These are phyloP conservation scores for Aspergillus texensis DNA, from an alignment of 2,329 filamentous ascomycete genomes.

Conservation along the genomic window DNA sequence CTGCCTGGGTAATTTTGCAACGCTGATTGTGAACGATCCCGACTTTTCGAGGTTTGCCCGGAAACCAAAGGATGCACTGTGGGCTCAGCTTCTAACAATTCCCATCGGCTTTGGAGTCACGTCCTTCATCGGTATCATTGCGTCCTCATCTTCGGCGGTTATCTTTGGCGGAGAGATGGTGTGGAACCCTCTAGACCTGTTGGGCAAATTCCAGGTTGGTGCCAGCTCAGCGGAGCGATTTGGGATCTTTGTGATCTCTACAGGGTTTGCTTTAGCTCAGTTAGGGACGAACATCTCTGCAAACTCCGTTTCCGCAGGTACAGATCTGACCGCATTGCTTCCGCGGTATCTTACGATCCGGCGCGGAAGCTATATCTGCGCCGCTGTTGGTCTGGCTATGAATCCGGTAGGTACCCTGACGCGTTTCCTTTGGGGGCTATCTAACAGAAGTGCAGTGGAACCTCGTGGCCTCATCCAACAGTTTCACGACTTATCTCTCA, in stretches of 20 bases:
- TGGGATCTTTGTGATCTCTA: conserved; percentile 73
- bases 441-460: conserved; percentile 52
- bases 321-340: conserved; percentile 77
- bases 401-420: conserved; percentile 61
- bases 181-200: conserved; percentile 72
- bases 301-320: conserved; percentile 81
- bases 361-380: conserved; percentile 84
- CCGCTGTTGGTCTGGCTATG: conserved; percentile 77
- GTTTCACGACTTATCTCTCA: conserved; percentile 88
- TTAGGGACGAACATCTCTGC: conserved; percentile 86
- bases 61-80: conserved; percentile 74
- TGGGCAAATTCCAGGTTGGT: conserved; percentile 69
- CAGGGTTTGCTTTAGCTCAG: conserved; percentile 75
- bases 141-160: conserved; percentile 66
- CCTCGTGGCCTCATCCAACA: conserved; percentile 72
- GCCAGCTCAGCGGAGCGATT: conserved; percentile 70
- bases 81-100: conserved; percentile 77
- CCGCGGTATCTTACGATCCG: conserved; percentile 83
- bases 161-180: conserved; percentile 66
- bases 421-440: background rate
- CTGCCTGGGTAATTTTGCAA: conserved; percentile 87
- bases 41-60: conserved; percentile 84
- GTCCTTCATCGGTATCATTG: conserved; percentile 82
- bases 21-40: conserved; percentile 76
- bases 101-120: conserved; percentile 74